Percentiles rank a stretch among this genome's conserved stretches.
Evolutionary conservation across 768 basidiomycete genomes (phyloP).

Genomic region (Thelephora ganbajun): DNA sequence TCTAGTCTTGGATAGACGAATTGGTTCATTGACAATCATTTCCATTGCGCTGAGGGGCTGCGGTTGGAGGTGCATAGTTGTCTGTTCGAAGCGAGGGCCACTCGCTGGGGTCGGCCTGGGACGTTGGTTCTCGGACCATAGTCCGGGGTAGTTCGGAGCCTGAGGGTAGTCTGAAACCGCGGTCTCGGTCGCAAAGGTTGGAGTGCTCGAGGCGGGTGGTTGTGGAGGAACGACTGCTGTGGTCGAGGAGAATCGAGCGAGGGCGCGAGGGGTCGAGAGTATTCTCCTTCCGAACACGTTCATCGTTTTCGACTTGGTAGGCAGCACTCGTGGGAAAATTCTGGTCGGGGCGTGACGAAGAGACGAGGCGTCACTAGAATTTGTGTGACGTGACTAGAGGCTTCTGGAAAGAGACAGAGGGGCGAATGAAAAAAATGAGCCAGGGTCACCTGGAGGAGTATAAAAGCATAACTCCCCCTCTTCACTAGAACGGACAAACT

Average conservation of each 20-base stretch:
- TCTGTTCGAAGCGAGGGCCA: conserved; percentile 88
- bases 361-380: background rate
- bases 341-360: background rate
- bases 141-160: conserved; percentile 68
- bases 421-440: background rate
- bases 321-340: background rate
- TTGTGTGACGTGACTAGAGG: too few relatives aligned
- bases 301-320: conserved; percentile 5
- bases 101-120: conserved; percentile 45
- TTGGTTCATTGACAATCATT: conserved; percentile 74
- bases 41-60: conserved; percentile 85
- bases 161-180: conserved; percentile 33
- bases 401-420: background rate
- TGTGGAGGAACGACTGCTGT: conserved; percentile 9
- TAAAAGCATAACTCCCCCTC: background rate
- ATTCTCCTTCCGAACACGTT: conserved; percentile 16
- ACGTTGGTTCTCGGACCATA: conserved; percentile 80
- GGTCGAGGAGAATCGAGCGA: conserved; percentile 14
- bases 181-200: conserved; percentile 11
- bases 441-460: background rate
- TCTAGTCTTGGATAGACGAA: conserved; percentile 66
- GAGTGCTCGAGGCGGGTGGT: conserved; percentile 8
- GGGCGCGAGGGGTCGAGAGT: conserved; percentile 14
- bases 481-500: conserved; percentile 7
- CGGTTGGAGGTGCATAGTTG: conserved; percentile 75